Evolutionary conservation across 2,329 filamentous ascomycete genomes (phyloP).

Genomic region (Huntiella moniliformis): DNA sequence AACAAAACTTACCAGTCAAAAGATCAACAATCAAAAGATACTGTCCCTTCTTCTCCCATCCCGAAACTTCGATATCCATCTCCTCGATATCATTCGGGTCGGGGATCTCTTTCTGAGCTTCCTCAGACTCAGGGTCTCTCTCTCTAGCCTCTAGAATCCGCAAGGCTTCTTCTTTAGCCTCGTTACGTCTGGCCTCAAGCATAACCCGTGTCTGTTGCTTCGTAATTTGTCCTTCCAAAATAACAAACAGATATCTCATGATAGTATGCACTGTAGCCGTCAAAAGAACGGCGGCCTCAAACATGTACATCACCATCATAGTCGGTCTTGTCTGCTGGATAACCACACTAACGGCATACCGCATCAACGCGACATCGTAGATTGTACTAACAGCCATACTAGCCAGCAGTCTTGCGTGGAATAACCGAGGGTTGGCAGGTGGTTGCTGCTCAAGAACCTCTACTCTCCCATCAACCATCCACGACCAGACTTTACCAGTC

Average conservation of each 20-base stretch:
- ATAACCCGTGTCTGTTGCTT: conserved; percentile 54
- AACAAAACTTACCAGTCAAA: conserved; percentile 41
- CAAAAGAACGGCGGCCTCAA: conserved; percentile 80
- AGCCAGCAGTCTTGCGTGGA: conserved; percentile 63
- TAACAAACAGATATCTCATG: conserved; percentile 57
- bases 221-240: conserved; percentile 60
- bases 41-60: conserved; percentile 90
- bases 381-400: conserved; percentile 62
- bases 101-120: conserved; percentile 23
- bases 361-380: conserved; percentile 65
- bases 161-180: conserved; percentile 42
- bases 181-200: conserved; percentile 46
- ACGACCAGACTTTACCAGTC: conserved; percentile 93
- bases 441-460: conserved; percentile 92
- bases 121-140: conserved; percentile 29
- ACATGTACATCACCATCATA: conserved; percentile 99
- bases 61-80: conserved; percentile 84
- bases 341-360: conserved; percentile 65
- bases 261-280: conserved; percentile 66
- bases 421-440: conserved; percentile 68
- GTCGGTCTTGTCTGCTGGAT: conserved; percentile 77
- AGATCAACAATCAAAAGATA: conserved; percentile 83
- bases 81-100: conserved; percentile 67
- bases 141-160: conserved; percentile 31
- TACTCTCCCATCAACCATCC: conserved; percentile 90